A percentile compares a stretch with the other conserved stretches of the same genome.
Evolutionary conservation across 2,329 filamentous ascomycete genomes (phyloP).

Genomic region (Leptographium lundbergii): DNA sequence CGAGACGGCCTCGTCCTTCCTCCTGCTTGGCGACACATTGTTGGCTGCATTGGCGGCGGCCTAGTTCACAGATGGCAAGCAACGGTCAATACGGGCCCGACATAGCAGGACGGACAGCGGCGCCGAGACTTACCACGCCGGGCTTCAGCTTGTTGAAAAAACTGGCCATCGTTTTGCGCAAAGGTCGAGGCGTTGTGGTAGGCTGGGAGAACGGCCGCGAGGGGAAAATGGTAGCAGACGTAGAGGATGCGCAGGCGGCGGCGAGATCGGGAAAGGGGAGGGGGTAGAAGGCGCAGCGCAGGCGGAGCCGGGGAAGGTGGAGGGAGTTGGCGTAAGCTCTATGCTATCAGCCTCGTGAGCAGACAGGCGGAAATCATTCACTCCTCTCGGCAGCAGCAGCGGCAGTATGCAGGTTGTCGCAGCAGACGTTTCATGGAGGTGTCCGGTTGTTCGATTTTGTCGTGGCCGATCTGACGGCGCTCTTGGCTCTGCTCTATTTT

Average conservation of each 20-base stretch:
- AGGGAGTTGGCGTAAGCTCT: not conserved
- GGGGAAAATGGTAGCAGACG: not conserved
- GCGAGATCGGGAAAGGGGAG: not conserved
- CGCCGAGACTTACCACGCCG: slow-evolving; percentile 34
- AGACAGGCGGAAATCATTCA: slow-evolving; percentile 2
- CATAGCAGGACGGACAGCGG: not conserved
- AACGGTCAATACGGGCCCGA: not conserved
- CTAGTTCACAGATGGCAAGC: slow-evolving; percentile 18
- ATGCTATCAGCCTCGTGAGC: slow-evolving; percentile 5
- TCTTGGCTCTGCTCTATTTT: not conserved
- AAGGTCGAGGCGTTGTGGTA: not conserved
- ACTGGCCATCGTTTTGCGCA: slow-evolving; percentile 31
- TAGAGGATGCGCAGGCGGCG: too few species aligned
- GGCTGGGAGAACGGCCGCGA: not conserved
- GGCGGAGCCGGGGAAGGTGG: not conserved
- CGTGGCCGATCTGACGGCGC: not conserved
- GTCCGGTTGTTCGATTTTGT: not conserved
- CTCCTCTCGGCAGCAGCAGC: slow-evolving; percentile 1
- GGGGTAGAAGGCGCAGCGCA: not conserved
- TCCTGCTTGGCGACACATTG: slow-evolving; percentile 28
- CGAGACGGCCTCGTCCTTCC: slow-evolving; percentile 44
- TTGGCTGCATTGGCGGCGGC: slow-evolving; percentile 28
- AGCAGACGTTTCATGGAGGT: slow-evolving; percentile 1
- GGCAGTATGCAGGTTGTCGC: not conserved
- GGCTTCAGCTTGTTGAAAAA: slow-evolving; percentile 49